Base-by-base conservation (phyloP, 2,329 filamentous ascomycete genomes). In the Colletotrichum camelliae region DNA sequence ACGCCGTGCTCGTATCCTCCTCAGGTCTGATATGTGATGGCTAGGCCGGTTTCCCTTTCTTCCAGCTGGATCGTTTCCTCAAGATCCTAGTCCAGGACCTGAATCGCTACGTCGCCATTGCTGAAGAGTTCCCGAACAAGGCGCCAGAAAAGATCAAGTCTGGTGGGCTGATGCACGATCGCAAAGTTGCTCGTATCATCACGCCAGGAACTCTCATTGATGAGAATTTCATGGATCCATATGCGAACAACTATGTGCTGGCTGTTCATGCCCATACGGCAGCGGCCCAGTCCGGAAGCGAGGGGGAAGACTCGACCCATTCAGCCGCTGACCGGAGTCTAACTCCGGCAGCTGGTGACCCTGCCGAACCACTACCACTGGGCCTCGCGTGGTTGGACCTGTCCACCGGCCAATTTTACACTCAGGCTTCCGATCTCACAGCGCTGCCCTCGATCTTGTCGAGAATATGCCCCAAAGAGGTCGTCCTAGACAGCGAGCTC, bases 181-280 rank as follows among this genome's bases (percentile, higher is more conserved):
- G 97, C 31, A 93, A 89, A 79, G 95, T 99, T 16, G 91, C 95
- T 21, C 93, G 97, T 73, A 93, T 99, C 79, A 92, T 99, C 81
- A 98, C 97, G 1, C 96, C 97, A 1, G 97, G 97, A 24, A 99
- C 97, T 2, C 88, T 99, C 70, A 98, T 99, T 79, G 97, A 99
- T 84, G 97, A 99, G 85, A 96, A 96, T 80, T 99, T 98, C 84
- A 96, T 99, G 88, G 95, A 98, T 82, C 95, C 96, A 2, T 96
- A 94, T 82, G 93, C 95, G 80, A 98, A 97, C 85, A 98, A 98
- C 83, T 99, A 96, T 83, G 89, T 98, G 39, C 91, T 98, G 82
- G 93, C 95, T 48, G 90, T 98, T 64, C 91, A 97, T 81, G 83
- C 94, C 31, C 91, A 97, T 81, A 83, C 94, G 33, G 55, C 55